Evolutionary conservation across 768 basidiomycete genomes (phyloP), one percentile per base, ranked within the genome.

Genomic region (Auricularia sp.): DNA sequence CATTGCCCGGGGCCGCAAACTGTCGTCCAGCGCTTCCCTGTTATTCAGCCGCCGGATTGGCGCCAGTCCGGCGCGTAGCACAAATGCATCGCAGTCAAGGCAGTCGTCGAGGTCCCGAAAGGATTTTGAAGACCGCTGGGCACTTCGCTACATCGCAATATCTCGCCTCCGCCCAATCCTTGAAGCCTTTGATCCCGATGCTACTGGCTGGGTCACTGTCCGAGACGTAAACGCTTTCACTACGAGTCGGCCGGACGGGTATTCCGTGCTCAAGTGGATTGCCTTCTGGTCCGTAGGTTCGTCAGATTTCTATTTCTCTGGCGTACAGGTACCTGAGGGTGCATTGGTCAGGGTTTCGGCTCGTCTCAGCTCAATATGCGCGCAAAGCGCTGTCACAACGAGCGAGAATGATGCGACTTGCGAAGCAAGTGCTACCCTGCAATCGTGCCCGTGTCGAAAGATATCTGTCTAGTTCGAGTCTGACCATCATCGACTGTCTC

Each of bases 131-230:
- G 64, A 42, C 39, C 2, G 67, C 5, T 76, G 74, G 74, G 72
- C 72, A 7, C 62, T 75, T 16, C 66, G 68, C 34, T 71, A 64
- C 45, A 65, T 75, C 56, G 67, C 65, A 58, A 61, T 70, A 3
- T 67, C 64, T 6, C 66, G 68, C 24, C 39, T 73, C 6, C 70
- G 70, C 61, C 65, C 68, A 1, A 72, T 75, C 21, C 58, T 69
- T 59, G 76, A 76, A 61, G 75, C 74, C 13, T 69, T 77, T 59
- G 76, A 77, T 63, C 71, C 74, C 34, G 74, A 77, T 61, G 70
- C 71, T 2, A 75, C 74, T 0, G 75, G 76, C 3, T 76, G 71
- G 61, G 71, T 73, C 63, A 73, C 72, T 1, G 70, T 76, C n/a
- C 39, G 65, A 3, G 75, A 77, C 62, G 71, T 75, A 18, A 77